phyloP scores from a whole-genome alignment of 495 filamentous ascomycete genomes.

The Aspergillus taichungensis region DNA sequence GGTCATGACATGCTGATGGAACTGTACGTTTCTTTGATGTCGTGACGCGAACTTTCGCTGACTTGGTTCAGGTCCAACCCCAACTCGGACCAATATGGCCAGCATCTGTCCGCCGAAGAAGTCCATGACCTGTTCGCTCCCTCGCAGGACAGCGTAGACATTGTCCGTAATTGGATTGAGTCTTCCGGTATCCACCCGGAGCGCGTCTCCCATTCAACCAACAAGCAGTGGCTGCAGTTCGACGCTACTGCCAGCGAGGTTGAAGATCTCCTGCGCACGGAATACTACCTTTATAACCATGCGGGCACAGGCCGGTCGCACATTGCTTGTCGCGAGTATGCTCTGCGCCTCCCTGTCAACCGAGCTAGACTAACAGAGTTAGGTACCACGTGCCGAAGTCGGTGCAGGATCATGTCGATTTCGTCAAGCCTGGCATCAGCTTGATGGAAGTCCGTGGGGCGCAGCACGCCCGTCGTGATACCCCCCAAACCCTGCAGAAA shows the following conservation, averaged over 20 bases:
- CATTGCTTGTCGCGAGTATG: conserved; percentile 40
- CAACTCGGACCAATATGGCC: conserved; percentile 42
- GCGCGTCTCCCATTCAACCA: conserved; percentile 40
- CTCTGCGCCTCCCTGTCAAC: background rate
- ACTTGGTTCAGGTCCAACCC: conserved; percentile 24
- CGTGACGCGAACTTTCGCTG: no score
- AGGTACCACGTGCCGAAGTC: conserved; percentile 47
- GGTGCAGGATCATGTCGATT: conserved; percentile 46
- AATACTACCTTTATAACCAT: conserved; percentile 52
- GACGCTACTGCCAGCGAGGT: conserved; percentile 46
- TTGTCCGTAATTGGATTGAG: conserved; percentile 37
- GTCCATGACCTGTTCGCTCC: conserved; percentile 46
- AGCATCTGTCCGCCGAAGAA: conserved; percentile 46
- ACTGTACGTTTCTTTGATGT: conserved; percentile 23
- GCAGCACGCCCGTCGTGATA: conserved; percentile 5
- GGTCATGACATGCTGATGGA: conserved; percentile 48
- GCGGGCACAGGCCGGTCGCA: conserved; percentile 28
- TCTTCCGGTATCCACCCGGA: conserved; percentile 38
- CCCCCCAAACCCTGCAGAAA: conserved; percentile 3
- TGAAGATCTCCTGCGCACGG: conserved; percentile 48
- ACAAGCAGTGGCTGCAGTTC: conserved; percentile 49
- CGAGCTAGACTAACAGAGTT: conserved; percentile 1
- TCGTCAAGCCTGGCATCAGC: conserved; percentile 49
- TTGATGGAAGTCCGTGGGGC: conserved; percentile 23
- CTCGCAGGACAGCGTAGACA: conserved; percentile 32